Evolutionary conservation across 257 asterid species (phyloP).

Genomic region (Vinca minor): DNA sequence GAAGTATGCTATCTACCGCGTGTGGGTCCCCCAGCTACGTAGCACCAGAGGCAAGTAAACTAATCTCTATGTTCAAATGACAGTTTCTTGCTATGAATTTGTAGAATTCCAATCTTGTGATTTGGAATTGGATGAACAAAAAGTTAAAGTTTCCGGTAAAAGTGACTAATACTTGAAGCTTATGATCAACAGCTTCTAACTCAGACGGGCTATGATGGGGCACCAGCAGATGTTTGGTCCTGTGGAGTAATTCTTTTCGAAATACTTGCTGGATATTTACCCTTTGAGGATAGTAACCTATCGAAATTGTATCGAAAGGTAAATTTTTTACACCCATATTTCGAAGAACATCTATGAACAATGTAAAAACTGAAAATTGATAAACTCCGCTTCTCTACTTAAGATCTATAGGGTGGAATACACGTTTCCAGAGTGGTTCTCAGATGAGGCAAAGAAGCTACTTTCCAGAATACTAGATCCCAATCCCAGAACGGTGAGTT

Average conservation of each 20-base stretch:
- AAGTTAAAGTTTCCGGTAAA: background rate
- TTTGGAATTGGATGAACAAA: background rate
- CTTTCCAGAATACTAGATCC: conserved; percentile 22
- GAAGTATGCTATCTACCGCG: conserved; percentile 21
- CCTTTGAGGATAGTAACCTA: conserved; percentile 21
- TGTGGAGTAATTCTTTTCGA: conserved; percentile 30
- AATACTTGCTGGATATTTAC: conserved; percentile 24
- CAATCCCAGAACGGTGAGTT: conserved; percentile 20
- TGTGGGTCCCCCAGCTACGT: conserved; percentile 32
- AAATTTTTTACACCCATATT: background rate
- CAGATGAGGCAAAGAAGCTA: conserved; percentile 18
- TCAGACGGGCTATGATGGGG: conserved; percentile 21
- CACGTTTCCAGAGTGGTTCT: conserved; percentile 25
- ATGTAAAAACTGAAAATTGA: background rate
- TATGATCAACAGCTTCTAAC: conserved; percentile 20
- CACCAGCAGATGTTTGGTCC: conserved; percentile 30
- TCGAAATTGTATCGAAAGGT: conserved; percentile 25
- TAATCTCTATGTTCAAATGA: background rate
- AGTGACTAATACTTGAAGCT: background rate
- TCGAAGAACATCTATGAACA: background rate
- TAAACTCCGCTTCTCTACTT: background rate
- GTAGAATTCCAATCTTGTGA: no score
- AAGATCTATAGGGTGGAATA: conserved; percentile 23
- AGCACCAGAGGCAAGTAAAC: conserved; percentile 26
- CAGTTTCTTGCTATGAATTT: background rate